Evolutionary conservation across 176 grass and related monocot genomes (phyloP).

Genomic region (Thalia dealbata): DNA sequence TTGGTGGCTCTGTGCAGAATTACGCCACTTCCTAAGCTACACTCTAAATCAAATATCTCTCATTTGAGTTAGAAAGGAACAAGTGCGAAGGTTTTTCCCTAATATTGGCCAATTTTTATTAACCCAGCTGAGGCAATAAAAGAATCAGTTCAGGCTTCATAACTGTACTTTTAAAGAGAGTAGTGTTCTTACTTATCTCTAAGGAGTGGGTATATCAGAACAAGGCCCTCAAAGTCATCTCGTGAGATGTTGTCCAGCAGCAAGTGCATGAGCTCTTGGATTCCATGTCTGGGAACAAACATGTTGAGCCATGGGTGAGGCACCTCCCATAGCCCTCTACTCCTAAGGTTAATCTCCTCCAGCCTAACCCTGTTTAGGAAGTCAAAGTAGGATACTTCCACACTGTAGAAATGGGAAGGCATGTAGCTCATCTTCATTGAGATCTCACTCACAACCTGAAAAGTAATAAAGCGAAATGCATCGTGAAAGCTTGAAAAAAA

Average conservation of each 20-base stretch:
- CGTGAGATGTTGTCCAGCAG: slow-evolving; percentile 46
- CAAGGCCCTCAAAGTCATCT: slow-evolving; percentile 42
- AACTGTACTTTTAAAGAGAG: background rate
- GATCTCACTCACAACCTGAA: slow-evolving; percentile 51
- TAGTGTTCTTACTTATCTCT: slow-evolving; percentile 47
- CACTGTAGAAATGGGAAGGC: slow-evolving; percentile 45
- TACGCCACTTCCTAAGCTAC: too few relatives aligned
- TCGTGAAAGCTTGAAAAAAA: background rate
- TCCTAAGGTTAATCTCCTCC: slow-evolving; percentile 70
- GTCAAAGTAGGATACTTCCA: slow-evolving; percentile 58
- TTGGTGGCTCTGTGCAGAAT: too few relatives aligned
- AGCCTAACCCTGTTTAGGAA: slow-evolving; percentile 76
- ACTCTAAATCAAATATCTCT: too few relatives aligned
- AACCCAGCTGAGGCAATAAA: too few relatives aligned
- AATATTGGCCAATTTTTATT: too few relatives aligned
- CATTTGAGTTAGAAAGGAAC: too few relatives aligned
- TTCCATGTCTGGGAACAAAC: slow-evolving; percentile 53
- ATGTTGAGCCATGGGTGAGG: slow-evolving; percentile 91
- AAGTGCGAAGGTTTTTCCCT: too few relatives aligned
- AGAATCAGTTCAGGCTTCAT: too few relatives aligned
- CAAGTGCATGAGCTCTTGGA: slow-evolving; percentile 38
- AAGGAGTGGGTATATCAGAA: slow-evolving; percentile 70
- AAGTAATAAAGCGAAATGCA: too few relatives aligned
- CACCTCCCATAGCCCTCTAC: slow-evolving; percentile 60
- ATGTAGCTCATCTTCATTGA: slow-evolving; percentile 38